Base-by-base conservation (phyloP, 2,329 filamentous ascomycete genomes). In the Dactylellina leptospora region DNA sequence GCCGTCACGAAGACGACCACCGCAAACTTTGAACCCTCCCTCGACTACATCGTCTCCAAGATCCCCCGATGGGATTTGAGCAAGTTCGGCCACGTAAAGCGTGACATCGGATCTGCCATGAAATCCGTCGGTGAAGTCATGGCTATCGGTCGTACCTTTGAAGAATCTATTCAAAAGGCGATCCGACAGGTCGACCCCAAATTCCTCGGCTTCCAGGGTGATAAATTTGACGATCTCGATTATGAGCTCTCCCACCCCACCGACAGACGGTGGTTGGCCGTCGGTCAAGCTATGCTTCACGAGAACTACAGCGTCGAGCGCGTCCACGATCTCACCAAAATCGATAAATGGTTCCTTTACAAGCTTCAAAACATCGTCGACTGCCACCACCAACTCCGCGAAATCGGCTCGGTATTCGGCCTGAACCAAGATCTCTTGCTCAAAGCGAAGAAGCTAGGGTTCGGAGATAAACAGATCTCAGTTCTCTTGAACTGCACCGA, bases 121-220 rank as follows among this genome's bases (percentile, higher is more conserved):
- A 99, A 97, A 84, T 97, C 93, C 22, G 93, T 99, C 66, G 95
- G 95, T 79, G 95, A 99, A 82, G 95, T 99, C 72, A 99, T 99
- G 95, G 95, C 95, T 75, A 97, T 99, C 78, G 95, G 95, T 76
- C 89, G 95, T 81, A 97, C 95, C 27, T 99, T 97, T 77, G 95
- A 99, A 82, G 95, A 99, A 83, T 96, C 92, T 13, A 96, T 99
- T 84, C 95, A 99, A 82, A 99, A 99, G 84, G 95, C 95, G 74
- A 96, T 97, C 79, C 91, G 95, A 72, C 92, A 96, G 83, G 93
- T 99, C 75, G 95, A 99, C 79, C 93, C 95, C 76, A 87, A 86
- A 78, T 97, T 91, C 80, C 82, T 93, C 75, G 95, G 95, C 76
- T 96, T 97, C 84, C 92, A 97, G 83, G 93, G 92, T 66, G 93